A percentile compares a stretch with the other conserved stretches of the same genome.
These are phyloP conservation scores for Amanita pseudoporphyria DNA, from an alignment of 768 basidiomycete genomes.

Conservation along the genomic window DNA sequence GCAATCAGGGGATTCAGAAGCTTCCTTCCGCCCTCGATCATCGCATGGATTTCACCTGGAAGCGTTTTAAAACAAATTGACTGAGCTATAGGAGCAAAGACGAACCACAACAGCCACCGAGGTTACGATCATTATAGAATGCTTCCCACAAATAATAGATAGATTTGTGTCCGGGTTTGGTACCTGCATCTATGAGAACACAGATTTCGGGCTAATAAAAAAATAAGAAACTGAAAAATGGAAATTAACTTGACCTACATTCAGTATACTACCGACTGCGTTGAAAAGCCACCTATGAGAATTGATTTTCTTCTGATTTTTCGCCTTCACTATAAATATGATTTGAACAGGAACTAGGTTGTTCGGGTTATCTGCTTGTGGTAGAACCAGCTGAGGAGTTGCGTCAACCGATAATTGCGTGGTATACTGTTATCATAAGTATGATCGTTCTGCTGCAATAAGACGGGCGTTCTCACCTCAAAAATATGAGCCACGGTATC, in stretches of 20 bases:
- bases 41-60: slow-evolving; percentile 79
- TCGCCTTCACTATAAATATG: slow-evolving; percentile 84
- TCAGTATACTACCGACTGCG: slow-evolving; percentile 74
- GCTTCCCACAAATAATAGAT: slow-evolving; percentile 96
- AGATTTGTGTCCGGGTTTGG: slow-evolving; percentile 92
- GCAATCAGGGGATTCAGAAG: slow-evolving; percentile 88
- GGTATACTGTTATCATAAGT: slow-evolving; percentile 57
- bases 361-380: slow-evolving; percentile 82
- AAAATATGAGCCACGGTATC: slow-evolving; percentile 92
- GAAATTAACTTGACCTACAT: slow-evolving; percentile 32
- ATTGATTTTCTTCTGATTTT: slow-evolving; percentile 95
- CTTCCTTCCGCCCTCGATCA: slow-evolving; percentile 90
- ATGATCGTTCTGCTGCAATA: background rate
- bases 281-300: slow-evolving; percentile 96
- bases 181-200: slow-evolving; percentile 90
- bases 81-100: background rate
- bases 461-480: slow-evolving; percentile 43
- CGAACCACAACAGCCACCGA: slow-evolving; percentile 80
- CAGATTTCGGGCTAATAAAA: slow-evolving; percentile 74
- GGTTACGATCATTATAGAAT: slow-evolving; percentile 68
- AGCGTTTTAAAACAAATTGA: background rate
- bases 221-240: background rate
- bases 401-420: slow-evolving; percentile 92
- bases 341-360: slow-evolving; percentile 91
- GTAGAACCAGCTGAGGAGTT: slow-evolving; percentile 83